Evolutionary conservation across 2,329 filamentous ascomycete genomes (phyloP).

Genomic region (Paecilomyces formosus): DNA sequence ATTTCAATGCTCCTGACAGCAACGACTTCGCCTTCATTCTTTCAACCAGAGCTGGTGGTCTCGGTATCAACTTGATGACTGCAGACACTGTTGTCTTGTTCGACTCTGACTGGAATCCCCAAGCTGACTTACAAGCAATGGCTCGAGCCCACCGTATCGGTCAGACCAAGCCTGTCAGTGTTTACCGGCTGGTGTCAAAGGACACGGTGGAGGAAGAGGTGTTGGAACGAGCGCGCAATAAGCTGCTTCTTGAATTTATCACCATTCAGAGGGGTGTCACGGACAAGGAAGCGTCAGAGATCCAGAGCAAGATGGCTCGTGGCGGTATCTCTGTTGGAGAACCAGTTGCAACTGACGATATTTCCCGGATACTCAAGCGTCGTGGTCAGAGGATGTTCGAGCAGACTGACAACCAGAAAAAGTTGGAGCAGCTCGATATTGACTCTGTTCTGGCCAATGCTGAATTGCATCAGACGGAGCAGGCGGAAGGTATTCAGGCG

Average conservation of each 20-base stretch:
- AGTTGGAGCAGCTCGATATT: conserved; percentile 93
- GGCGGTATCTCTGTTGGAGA: conserved; percentile 56
- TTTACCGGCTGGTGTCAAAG: conserved; percentile 93
- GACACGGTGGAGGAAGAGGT: conserved; percentile 98
- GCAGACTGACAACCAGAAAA: conserved; percentile 91
- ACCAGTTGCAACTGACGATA: conserved; percentile 86
- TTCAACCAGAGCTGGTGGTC: conserved; percentile 87
- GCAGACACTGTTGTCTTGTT: conserved; percentile 97
- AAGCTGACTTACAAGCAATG: conserved; percentile 97
- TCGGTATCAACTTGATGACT: conserved; percentile 99
- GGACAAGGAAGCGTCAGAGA: conserved; percentile 79
- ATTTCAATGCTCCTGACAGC: conserved; percentile 95
- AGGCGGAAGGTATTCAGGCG: conserved; percentile 87
- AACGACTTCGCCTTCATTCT: conserved; percentile 94
- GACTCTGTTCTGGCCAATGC: conserved; percentile 95
- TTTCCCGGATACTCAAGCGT: conserved; percentile 92
- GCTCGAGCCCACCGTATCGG: conserved; percentile 96
- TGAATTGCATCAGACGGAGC: conserved; percentile 92
- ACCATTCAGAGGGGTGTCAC: conserved; percentile 96
- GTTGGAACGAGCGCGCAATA: conserved; percentile 90
- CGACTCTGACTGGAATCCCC: conserved; percentile 94
- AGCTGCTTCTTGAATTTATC: conserved; percentile 92
- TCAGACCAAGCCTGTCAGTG: conserved; percentile 90
- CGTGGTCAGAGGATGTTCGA: conserved; percentile 99
- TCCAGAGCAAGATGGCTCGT: conserved; percentile 69